Percentiles rank a stretch among this genome's conserved stretches.
These are phyloP conservation scores for Phoenix roebelenii DNA, from an alignment of 176 grass and related monocot genomes.

Conservation along the genomic window DNA sequence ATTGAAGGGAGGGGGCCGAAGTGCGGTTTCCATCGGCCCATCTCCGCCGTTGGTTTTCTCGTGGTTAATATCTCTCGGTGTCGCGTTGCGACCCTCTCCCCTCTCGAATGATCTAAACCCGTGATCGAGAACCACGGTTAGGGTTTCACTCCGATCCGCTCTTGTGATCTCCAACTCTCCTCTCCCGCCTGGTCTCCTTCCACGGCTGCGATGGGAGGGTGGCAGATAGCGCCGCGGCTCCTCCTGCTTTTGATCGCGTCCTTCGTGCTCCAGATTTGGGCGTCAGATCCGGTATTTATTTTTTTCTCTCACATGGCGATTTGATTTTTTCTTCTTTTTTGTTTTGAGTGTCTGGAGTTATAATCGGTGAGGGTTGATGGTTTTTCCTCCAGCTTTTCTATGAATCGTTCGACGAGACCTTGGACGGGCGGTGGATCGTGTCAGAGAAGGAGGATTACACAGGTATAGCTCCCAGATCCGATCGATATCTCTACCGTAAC, in stretches of 20 bases:
- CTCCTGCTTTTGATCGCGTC: constrained; percentile 41
- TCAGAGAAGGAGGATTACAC: constrained; percentile 16
- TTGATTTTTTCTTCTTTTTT: background rate
- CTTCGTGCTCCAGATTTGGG: constrained; percentile 57
- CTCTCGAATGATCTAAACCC: background rate
- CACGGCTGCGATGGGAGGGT: constrained; percentile 7
- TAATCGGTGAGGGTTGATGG: too few species aligned
- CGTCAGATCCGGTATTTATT: constrained; percentile 62
- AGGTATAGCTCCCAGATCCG: background rate
- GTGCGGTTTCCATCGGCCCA: background rate
- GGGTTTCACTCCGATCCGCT: background rate
- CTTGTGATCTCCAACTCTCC: background rate
- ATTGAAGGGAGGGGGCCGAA: background rate
- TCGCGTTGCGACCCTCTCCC: background rate
- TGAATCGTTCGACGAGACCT: constrained; percentile 15
- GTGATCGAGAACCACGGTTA: background rate
- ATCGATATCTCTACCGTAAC: too few species aligned
- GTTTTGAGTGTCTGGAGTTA: background rate
- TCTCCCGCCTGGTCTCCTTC: background rate
- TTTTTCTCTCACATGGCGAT: background rate
- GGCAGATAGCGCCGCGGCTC: constrained; percentile 13
- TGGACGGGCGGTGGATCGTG: constrained; percentile 14
- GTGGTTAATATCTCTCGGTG: background rate
- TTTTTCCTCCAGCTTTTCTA: constrained; percentile 16
- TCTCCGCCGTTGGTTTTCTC: constrained; percentile 3